Evolutionary conservation across 768 basidiomycete genomes (phyloP), one percentile per base, ranked within the genome.

Genomic region (Gymnopilus junonius): DNA sequence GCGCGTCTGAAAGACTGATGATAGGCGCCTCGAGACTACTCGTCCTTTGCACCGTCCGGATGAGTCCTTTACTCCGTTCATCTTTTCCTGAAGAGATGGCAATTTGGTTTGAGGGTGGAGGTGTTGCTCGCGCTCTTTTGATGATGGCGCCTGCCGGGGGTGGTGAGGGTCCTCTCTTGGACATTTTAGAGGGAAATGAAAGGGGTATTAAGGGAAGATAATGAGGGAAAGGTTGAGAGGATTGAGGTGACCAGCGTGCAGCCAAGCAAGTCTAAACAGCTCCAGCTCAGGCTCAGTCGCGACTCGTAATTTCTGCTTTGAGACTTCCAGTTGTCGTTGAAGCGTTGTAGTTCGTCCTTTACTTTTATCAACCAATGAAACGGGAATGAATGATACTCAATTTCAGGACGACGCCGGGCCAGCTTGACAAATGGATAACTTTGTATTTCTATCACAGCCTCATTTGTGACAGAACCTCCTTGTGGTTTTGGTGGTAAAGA

Each of bases 21-120:
- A 99, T 99, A 29, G 97, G 97, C 43, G 95, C 95, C 69, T 94
- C 91, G 40, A 99, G 84, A 67, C 85, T 90, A 76, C 93, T 95
- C n/a, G 97, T 99, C 48, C 97, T 84, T 74, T 93, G 92, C 27
- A 99, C 86, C 23, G 86, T 91, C 65, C 95, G 84, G 64, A 97
- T 83, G 56, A 95, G 86, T 21, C 89, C 92, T 72, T 93, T 92
- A 75, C 83, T 85, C 55, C 87, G 82, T 64, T 91, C 88, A 71
- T 93, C 88, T 58, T 85, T 84, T 0, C 86, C 83, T 2, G 90
- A 89, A 0, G 93, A 94, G 37, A 94, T 93, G 39, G 84, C 84
- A 53, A 95, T 85, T 70, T 94, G 91, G 68, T 83, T 90, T 3
- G 79, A 75, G 1, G 76, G 85, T 58, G 74, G 85, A 58, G 73